These are phyloP conservation scores for Hortaea werneckii DNA, from an alignment of 2,329 filamentous ascomycete genomes.

Conservation along the genomic window DNA sequence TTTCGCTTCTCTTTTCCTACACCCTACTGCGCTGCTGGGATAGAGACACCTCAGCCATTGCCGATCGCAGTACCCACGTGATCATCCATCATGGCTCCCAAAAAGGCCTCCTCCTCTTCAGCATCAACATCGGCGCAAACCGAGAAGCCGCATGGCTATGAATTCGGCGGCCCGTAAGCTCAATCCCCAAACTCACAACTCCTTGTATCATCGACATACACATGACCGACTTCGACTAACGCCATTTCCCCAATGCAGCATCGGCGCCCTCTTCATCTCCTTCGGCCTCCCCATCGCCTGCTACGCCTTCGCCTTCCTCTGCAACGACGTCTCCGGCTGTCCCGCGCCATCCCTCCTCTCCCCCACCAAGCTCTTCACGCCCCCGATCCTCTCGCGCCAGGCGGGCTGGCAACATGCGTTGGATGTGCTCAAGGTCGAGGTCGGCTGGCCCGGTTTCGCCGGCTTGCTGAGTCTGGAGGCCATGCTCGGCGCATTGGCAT, in stretches of 20 bases:
- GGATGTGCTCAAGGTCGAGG: slow-evolving; percentile 64
- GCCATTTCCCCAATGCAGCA: slow-evolving; percentile 6
- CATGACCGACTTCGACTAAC: not conserved
- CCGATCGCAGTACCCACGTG: not conserved
- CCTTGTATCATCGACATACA: not conserved
- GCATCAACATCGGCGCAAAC: not conserved
- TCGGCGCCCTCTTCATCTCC: slow-evolving; percentile 64
- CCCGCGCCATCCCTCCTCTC: slow-evolving; percentile 71
- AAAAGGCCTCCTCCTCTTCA: not conserved
- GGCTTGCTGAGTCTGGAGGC: slow-evolving; percentile 62
- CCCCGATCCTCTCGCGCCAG: slow-evolving; percentile 18
- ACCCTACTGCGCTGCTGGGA: too few species aligned
- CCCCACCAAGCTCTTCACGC: slow-evolving; percentile 51
- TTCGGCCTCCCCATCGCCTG: slow-evolving; percentile 70
- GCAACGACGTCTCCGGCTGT: slow-evolving; percentile 88
- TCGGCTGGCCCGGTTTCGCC: slow-evolving; percentile 70
- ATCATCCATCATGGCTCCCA: not conserved
- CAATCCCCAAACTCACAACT: slow-evolving; percentile 1
- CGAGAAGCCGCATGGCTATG: slow-evolving; percentile 28
- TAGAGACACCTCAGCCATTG: too few species aligned
- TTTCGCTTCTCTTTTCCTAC: too few species aligned
- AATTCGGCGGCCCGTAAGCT: slow-evolving; percentile 41
- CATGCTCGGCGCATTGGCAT: slow-evolving; percentile 60
- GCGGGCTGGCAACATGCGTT: slow-evolving; percentile 38
- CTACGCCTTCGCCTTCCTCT: slow-evolving; percentile 72